Evolutionary conservation across 2,329 filamentous ascomycete genomes (phyloP).

Genomic region (Trichoderma sp.): DNA sequence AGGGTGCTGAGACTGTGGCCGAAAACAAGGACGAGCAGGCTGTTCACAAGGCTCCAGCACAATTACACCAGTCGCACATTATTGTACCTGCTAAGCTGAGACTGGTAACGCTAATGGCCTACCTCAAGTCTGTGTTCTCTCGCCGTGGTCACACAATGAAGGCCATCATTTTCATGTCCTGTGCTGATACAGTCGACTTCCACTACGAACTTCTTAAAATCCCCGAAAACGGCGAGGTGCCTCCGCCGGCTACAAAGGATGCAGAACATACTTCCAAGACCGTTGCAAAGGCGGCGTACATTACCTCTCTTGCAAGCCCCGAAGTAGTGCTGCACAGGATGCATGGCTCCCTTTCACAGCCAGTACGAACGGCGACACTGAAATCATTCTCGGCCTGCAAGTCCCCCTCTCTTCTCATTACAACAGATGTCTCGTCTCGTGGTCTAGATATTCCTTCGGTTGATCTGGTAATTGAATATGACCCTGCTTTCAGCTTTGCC

Average conservation of each 20-base stretch:
- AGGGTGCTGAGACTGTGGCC: constrained; percentile 48
- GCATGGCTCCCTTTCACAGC: constrained; percentile 87
- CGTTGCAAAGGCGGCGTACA: constrained; percentile 65
- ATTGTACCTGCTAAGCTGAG: constrained; percentile 87
- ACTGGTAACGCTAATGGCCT: constrained; percentile 79
- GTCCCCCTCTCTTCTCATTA: constrained; percentile 79
- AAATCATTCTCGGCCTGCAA: constrained; percentile 72
- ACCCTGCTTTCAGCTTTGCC: constrained; percentile 87
- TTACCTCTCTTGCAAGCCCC: constrained; percentile 73
- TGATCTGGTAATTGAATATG: constrained; percentile 93
- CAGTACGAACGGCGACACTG: constrained; percentile 82
- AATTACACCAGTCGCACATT: constrained; percentile 89
- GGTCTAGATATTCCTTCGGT: constrained; percentile 94
- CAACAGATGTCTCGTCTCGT: constrained; percentile 92
- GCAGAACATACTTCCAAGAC: constrained; percentile 52
- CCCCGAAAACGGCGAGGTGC: constrained; percentile 31
- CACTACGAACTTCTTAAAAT: constrained; percentile 79
- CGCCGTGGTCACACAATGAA: constrained; percentile 93
- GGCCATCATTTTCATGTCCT: constrained; percentile 93
- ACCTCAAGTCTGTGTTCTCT: constrained; percentile 83
- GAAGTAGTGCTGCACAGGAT: constrained; percentile 77
- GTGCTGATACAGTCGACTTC: constrained; percentile 94
- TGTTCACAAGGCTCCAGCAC: constrained; percentile 77
- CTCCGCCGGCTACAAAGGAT: constrained; percentile 33
- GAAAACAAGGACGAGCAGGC: constrained; percentile 47